Base-by-base conservation (phyloP, 148 eudicot species). In the Heliamphora exappendiculata region DNA sequence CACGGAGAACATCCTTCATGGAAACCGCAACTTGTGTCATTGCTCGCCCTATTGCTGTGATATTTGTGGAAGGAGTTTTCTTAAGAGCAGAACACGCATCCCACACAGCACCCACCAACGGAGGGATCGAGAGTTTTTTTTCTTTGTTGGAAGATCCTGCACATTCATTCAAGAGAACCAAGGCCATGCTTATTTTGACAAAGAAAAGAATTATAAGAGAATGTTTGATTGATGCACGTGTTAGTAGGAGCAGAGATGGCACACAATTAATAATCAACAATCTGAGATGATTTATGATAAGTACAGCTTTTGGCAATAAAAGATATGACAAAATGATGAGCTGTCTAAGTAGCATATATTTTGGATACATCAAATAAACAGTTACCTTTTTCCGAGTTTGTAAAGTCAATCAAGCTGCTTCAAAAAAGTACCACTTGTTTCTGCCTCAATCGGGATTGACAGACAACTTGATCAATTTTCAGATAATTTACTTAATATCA, bases 1-100 rank as follows among this genome's bases (percentile, higher is more conserved):
- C 96, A 33, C 95, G 97, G 78, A 94, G 87, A 50, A 94, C 97
- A 55, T 94, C 98, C 74, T 94, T 94, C 76, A 94, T 85, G 65
- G 96, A 89, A 74, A 88, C 92, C 19, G 92, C 93, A 84, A 90
- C 86, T 79, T 86, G 88, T 36, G 93, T 92, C 90, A 94, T 85
- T 36, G 90, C 89, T 77, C 92, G 90, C 37, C 98, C 97, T 62
- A 91, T 86, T 24, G 98, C 97, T n/a, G 85, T 85, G 31, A 91
- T 73, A 77, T 94, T 94, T 39, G 93, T 84, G 41, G 89, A 53
- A 26, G 97, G 97, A 51, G 90, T 86, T 83, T 90, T 91, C 85
- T 90, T 89, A 41, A 94, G 91, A 71, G 95, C 95, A 47, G 93
- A 80, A 74, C 98, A 94, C 49, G 92, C 91, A 3, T 91, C 93